phyloP scores from a whole-genome alignment of 2,329 filamentous ascomycete species.

The Arachnomyces sp. region DNA sequence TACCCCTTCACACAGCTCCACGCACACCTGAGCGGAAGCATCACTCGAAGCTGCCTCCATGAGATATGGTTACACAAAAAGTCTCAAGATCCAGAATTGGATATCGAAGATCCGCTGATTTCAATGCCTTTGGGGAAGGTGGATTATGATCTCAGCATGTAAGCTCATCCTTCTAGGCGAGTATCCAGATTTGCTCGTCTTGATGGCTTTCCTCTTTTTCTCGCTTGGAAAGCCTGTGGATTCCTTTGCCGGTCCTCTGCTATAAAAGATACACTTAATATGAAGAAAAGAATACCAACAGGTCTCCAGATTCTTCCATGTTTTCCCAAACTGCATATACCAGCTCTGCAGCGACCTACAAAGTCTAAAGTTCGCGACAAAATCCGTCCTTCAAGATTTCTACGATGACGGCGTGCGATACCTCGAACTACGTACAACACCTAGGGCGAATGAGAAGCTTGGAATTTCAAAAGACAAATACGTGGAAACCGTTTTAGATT shows the following conservation, averaged over 20 bases:
- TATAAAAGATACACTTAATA: too few species aligned
- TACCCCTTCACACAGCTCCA: slow-evolving; percentile 52
- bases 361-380: slow-evolving; percentile 56
- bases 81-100: slow-evolving; percentile 40
- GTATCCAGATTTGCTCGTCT: background rate
- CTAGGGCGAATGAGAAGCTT: slow-evolving; percentile 51
- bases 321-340: slow-evolving; percentile 76
- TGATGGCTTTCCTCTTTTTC: slow-evolving; percentile 67
- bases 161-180: slow-evolving; percentile 21
- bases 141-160: slow-evolving; percentile 64
- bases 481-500: slow-evolving; percentile 56
- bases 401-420: slow-evolving; percentile 65
- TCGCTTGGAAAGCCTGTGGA: slow-evolving; percentile 25
- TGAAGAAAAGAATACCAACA: background rate
- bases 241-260: background rate
- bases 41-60: slow-evolving; percentile 64
- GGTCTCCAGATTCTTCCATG: slow-evolving; percentile 60
- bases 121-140: slow-evolving; percentile 65
- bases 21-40: slow-evolving; percentile 72
- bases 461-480: slow-evolving; percentile 57
- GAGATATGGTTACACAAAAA: slow-evolving; percentile 63
- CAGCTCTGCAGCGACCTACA: slow-evolving; percentile 58
- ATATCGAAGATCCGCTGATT: slow-evolving; percentile 59
- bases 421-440: slow-evolving; percentile 73
- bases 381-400: slow-evolving; percentile 60